phyloP scores from a whole-genome alignment of 495 filamentous ascomycete species.

The Durotheca rogersii region DNA sequence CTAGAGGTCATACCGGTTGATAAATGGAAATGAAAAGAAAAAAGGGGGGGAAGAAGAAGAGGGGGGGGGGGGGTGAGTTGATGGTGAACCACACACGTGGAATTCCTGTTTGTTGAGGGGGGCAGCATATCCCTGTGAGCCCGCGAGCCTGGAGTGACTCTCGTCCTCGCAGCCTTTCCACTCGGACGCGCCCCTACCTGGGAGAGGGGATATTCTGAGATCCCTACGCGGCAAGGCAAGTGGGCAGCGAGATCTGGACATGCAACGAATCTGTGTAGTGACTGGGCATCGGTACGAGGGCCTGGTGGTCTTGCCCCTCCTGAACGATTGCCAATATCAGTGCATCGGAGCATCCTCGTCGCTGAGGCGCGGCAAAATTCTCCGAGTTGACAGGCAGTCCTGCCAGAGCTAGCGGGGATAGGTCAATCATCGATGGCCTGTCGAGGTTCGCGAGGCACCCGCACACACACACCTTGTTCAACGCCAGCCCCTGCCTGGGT shows the following conservation, averaged over 20 bases:
- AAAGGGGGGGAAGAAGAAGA: too few species aligned
- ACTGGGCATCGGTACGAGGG: conserved; percentile 33
- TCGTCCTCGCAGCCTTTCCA: too few species aligned
- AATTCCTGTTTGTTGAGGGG: conserved; percentile 8
- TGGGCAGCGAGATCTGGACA: conserved; percentile 29
- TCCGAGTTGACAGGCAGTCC: conserved; percentile 30
- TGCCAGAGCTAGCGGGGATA: conserved; percentile 32
- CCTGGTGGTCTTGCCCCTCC: conserved; percentile 16
- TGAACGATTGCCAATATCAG: conserved; percentile 22
- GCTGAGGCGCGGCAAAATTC: conserved; percentile 32
- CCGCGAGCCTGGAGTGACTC: too few species aligned
- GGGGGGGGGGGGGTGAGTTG: background rate
- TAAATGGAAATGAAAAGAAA: too few species aligned
- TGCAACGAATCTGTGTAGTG: too few species aligned
- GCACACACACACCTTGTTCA: conserved; percentile 26
- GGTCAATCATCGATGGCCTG: conserved; percentile 24
- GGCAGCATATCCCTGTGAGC: conserved; percentile 24
- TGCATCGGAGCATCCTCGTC: conserved; percentile 26
- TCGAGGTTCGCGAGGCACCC: conserved; percentile 21
- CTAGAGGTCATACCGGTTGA: too few species aligned
- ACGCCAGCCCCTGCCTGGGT: conserved; percentile 26
- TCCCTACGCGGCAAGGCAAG: too few species aligned
- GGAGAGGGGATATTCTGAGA: conserved; percentile 14
- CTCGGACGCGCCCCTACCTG: too few species aligned
- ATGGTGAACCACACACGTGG: conserved; percentile 16